phyloP scores from a whole-genome alignment of 257 asterid species.

The Capsicum baccatum region DNA sequence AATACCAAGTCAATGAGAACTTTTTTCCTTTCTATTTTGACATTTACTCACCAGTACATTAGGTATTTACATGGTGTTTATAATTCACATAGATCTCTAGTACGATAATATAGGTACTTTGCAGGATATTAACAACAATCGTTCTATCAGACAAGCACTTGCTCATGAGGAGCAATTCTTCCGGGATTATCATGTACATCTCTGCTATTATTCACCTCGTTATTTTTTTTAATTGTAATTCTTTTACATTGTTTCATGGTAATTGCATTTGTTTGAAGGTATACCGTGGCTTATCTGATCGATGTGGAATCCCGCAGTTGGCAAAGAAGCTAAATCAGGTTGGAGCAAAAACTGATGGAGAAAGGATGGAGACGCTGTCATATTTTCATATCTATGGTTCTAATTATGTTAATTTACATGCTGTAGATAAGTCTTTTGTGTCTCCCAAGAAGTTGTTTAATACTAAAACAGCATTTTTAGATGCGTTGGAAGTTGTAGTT shows the following conservation, averaged over 20 bases:
- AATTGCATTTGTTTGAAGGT: conserved; percentile 53
- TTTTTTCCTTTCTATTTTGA: background rate
- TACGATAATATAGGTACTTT: background rate
- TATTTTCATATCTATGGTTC: background rate
- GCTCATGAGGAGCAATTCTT: conserved; percentile 90
- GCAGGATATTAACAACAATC: conserved; percentile 79
- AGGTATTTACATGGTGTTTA: background rate
- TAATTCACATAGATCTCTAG: background rate
- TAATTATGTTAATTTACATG: background rate
- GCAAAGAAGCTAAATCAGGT: conserved; percentile 99
- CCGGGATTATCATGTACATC: conserved; percentile 69
- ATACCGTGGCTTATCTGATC: conserved; percentile 81
- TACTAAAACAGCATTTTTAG: background rate
- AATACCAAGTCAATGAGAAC: background rate
- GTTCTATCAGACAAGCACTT: conserved; percentile 85
- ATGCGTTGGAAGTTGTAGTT: background rate
- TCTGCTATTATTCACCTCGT: background rate
- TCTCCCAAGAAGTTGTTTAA: background rate
- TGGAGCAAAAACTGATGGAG: conserved; percentile 19
- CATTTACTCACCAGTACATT: background rate
- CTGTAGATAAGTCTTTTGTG: conserved; percentile 10
- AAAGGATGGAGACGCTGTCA: background rate
- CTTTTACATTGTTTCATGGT: conserved; percentile 12
- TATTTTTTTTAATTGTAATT: background rate
- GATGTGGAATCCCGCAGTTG: conserved; percentile 91